These are phyloP conservation scores for Prunus mongolica DNA, from an alignment of 306 rosid species.

Conservation along the genomic window DNA sequence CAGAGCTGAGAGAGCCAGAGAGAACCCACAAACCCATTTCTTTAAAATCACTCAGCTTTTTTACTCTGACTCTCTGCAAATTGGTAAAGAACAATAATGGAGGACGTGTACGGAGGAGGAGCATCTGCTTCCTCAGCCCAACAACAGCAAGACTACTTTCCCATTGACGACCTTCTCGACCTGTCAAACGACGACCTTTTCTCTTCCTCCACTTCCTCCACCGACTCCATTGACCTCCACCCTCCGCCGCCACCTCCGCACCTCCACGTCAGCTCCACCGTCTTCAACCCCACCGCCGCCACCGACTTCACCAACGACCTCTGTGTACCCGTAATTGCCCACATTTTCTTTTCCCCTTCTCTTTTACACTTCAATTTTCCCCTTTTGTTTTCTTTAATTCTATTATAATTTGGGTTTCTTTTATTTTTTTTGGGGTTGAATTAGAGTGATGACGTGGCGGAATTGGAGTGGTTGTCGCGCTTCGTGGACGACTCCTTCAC, in stretches of 20 bases:
- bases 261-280: background rate
- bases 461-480: constrained; percentile 65
- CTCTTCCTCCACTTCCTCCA: constrained; percentile 18
- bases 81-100: background rate
- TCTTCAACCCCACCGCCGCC: background rate
- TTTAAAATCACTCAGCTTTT: background rate
- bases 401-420: background rate
- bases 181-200: constrained; percentile 27
- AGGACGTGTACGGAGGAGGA: constrained; percentile 30
- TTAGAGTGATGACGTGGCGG: constrained; percentile 40
- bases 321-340: constrained; percentile 29
- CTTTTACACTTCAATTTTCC: background rate
- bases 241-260: background rate
- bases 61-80: background rate
- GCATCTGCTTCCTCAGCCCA: background rate
- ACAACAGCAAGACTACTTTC: constrained; percentile 17
- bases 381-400: background rate
- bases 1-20: constrained; percentile 7
- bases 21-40: background rate
- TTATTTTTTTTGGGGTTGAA: background rate
- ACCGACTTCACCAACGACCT: constrained; percentile 33
- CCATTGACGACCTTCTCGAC: constrained; percentile 42
- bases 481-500: constrained; percentile 62
- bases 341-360: background rate
- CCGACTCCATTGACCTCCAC: background rate